A percentile compares a stretch with the other conserved stretches of the same genome.
phyloP scores from a whole-genome alignment of 768 basidiomycete species.

The Tulasnella calospora region DNA sequence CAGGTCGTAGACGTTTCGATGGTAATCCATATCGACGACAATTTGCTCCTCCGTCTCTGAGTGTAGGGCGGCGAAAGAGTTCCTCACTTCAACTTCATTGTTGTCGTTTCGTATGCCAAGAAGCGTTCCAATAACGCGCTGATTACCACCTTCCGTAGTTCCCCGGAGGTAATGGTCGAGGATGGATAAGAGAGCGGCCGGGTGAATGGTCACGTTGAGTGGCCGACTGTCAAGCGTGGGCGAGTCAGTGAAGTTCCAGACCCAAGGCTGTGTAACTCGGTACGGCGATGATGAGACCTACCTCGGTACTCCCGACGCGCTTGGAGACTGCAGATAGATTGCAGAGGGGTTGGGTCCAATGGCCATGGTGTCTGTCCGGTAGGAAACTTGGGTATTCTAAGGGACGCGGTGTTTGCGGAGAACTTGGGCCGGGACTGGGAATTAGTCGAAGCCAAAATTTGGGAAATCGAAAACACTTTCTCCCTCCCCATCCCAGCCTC shows the following conservation, averaged over 20 bases:
- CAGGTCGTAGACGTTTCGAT: slow-evolving; percentile 86
- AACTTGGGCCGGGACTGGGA: slow-evolving; percentile 4
- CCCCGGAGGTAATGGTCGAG: slow-evolving; percentile 95
- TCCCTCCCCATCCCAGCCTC: neutral
- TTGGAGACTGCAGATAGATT: slow-evolving; percentile 27
- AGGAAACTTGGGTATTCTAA: slow-evolving; percentile 20
- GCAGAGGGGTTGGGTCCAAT: slow-evolving; percentile 27
- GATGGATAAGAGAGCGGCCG: slow-evolving; percentile 89
- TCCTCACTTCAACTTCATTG: slow-evolving; percentile 66
- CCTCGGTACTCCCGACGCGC: slow-evolving; percentile 8
- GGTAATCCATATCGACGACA: slow-evolving; percentile 95
- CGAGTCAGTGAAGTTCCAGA: neutral
- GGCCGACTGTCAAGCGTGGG: slow-evolving; percentile 48
- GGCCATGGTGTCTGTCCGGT: slow-evolving; percentile 22
- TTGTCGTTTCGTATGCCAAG: slow-evolving; percentile 69
- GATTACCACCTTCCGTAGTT: slow-evolving; percentile 55
- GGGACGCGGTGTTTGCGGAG: slow-evolving; percentile 2
- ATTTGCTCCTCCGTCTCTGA: slow-evolving; percentile 89
- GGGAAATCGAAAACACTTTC: neutral
- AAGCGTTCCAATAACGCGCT: slow-evolving; percentile 91
- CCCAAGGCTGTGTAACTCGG: neutral
- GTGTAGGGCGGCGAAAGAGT: slow-evolving; percentile 88
- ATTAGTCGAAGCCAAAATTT: slow-evolving; percentile 15
- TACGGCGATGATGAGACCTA: neutral
- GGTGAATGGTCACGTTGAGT: slow-evolving; percentile 78